Evolutionary conservation across 306 rosid genomes (phyloP), one percentile per base, ranked within the genome.

Genomic region (Abrus pulchellus): DNA sequence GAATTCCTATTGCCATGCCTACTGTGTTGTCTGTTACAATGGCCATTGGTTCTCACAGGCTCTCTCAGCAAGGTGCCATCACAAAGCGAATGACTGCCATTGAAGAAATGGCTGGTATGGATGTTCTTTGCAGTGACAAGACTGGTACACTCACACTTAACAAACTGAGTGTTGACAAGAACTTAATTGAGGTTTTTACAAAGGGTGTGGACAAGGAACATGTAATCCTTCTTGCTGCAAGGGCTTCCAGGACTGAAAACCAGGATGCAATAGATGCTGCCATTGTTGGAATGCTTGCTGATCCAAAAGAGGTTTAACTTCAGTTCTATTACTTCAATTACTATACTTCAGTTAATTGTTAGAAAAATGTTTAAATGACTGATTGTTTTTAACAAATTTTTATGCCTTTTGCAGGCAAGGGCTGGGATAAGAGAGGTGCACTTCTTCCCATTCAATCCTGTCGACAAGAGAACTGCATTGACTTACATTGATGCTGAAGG

Each of bases 51-150:
- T 95, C 99, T 71, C 99, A 95, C 87, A 88, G 92, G 89, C 91
- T 95, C 47, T 92, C 99, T 72, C 93, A 93, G 84, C 99, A 95
- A 71, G 99, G 99, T 71, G 99, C 99, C 32, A 95, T 95, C 86
- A 95, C 99, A 63, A 95, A 95, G 88, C 78, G 99, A 38, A 95
- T 95, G 99, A 95, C 99, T 47, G 99, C 99, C 77, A 95, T 95
- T 66, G 99, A 95, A 87, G 99, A 95, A 87, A 76, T 95, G 98
- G 99, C 99, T 8, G 99, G 99, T 76, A 95, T 95, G 99, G 99
- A 95, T 80, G 99, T 95, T 12, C 95, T 95, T 49, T 95, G 99
- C 90, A 95, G 99, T 81, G 99, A 95, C 85, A 95, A 95, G 87
- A 95, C 99, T 1, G 99, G 99, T 59, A 95, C 99, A 43, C 91